A percentile compares a stretch with the other conserved stretches of the same genome.
Conservation (phyloP, 139 green algal genomes). For the Auxenochlorella pyrenoidosa region DNA sequence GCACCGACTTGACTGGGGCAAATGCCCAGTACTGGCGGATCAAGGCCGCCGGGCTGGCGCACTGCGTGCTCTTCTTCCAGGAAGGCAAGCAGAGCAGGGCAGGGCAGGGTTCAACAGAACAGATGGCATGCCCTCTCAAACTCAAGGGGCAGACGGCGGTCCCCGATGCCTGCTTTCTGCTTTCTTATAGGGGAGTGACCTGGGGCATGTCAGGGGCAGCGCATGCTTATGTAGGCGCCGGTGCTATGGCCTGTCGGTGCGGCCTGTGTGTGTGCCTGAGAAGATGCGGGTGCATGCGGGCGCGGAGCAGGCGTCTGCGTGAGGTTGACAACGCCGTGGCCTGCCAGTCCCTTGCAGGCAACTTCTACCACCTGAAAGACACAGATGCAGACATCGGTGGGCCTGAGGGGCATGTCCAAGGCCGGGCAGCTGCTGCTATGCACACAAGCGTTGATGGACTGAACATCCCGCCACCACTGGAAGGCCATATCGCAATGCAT, state of each 20-base stretch:
- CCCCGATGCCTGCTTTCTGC: too few relatives aligned
- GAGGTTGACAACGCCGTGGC: too few relatives aligned
- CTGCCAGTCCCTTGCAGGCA: constrained; percentile 9
- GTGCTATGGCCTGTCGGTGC: too few relatives aligned
- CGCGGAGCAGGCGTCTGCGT: not conserved
- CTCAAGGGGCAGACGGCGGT: too few relatives aligned
- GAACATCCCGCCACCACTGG: too few relatives aligned
- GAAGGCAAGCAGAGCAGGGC: constrained; percentile 13
- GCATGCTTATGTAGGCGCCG: not conserved
- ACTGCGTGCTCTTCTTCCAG: constrained; percentile 72
- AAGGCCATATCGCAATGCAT: too few relatives aligned
- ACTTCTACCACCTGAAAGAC: constrained; percentile 79
- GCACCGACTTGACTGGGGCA: not conserved
- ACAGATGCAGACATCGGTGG: constrained; percentile 62
- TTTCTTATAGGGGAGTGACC: too few relatives aligned
- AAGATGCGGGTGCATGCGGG: not conserved
- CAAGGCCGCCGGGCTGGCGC: constrained; percentile 65
- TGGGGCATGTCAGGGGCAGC: too few relatives aligned
- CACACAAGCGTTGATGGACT: too few relatives aligned
- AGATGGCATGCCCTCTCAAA: too few relatives aligned
- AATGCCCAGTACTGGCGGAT: constrained; percentile 53
- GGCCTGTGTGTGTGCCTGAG: not conserved
- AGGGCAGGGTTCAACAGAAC: too few relatives aligned
- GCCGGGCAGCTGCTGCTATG: too few relatives aligned
- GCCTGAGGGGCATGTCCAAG: not conserved